Percentiles rank a stretch among this genome's conserved stretches.
phyloP scores from a whole-genome alignment of 1,284 basidiomycete genomes.

The Puccinia horiana region DNA sequence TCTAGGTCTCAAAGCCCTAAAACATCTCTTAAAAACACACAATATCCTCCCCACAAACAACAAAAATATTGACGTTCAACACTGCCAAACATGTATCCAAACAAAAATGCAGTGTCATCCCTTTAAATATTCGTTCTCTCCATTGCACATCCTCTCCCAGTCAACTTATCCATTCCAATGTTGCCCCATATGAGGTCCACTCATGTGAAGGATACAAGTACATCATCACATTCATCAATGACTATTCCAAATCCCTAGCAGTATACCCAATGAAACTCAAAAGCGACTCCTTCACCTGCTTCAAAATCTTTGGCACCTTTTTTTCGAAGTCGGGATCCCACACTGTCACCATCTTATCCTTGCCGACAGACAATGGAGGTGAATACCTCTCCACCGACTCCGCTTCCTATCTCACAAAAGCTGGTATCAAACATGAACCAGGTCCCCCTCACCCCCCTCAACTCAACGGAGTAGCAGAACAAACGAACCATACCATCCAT shows the following conservation, averaged over 20 bases:
- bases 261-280: slow-evolving; percentile 23
- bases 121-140: background rate
- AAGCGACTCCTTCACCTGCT: slow-evolving; percentile 38
- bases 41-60: background rate
- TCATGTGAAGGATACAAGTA: background rate
- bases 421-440: too few species aligned
- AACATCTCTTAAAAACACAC: background rate
- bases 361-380: slow-evolving; percentile 50
- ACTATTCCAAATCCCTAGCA: background rate
- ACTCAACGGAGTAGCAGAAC: background rate
- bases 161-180: slow-evolving; percentile 8
- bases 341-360: slow-evolving; percentile 56
- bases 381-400: too few species aligned
- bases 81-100: background rate
- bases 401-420: too few species aligned
- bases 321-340: slow-evolving; percentile 54
- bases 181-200: too few species aligned
- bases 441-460: background rate
- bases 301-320: slow-evolving; percentile 57
- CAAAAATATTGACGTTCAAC: slow-evolving; percentile 17
- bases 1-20: background rate
- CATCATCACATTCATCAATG: background rate
- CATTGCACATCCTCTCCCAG: background rate
- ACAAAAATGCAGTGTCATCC: background rate
- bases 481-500: background rate